A percentile compares a stretch with the other conserved stretches of the same genome.
Conservation (phyloP, 2,329 filamentous ascomycete species). For the Xylariaceae sp. region DNA sequence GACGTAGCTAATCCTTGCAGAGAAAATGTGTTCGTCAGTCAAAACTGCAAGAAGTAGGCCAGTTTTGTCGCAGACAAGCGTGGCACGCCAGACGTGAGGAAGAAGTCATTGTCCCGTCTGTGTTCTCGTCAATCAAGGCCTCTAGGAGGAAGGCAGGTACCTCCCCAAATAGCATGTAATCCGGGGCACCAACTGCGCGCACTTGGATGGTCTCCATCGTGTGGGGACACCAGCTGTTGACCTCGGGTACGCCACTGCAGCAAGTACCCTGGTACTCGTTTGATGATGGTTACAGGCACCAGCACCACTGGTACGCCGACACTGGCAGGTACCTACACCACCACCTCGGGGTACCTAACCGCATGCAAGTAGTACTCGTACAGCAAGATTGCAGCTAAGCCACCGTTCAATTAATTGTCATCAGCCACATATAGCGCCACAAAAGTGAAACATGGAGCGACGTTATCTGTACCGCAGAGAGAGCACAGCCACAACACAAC, state of each 20-base stretch:
- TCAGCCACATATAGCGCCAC: constrained; percentile 11
- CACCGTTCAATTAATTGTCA: neutral
- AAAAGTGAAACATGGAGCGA: neutral
- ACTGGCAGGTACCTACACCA: neutral
- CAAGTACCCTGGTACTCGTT: neutral
- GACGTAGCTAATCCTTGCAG: neutral
- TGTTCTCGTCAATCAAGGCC: constrained; percentile 5
- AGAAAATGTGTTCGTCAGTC: neutral
- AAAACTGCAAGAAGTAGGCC: neutral
- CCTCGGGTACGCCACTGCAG: neutral
- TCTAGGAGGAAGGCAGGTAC: no score
- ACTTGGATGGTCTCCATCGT: no score
- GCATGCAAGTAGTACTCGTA: neutral
- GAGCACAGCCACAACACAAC: constrained; percentile 20
- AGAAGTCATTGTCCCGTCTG: neutral
- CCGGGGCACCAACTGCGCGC: no score
- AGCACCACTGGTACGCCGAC: neutral
- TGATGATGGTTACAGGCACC: no score
- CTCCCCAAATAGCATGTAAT: no score
- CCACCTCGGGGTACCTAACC: neutral
- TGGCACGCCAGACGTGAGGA: neutral
- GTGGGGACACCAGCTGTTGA: no score
- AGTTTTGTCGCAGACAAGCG: neutral
- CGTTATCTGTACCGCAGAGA: neutral
- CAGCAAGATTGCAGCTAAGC: neutral